A percentile compares a stretch with the other conserved stretches of the same genome.
Conservation (phyloP, 139 green algal genomes). For the Diplosphaera chodatii region DNA sequence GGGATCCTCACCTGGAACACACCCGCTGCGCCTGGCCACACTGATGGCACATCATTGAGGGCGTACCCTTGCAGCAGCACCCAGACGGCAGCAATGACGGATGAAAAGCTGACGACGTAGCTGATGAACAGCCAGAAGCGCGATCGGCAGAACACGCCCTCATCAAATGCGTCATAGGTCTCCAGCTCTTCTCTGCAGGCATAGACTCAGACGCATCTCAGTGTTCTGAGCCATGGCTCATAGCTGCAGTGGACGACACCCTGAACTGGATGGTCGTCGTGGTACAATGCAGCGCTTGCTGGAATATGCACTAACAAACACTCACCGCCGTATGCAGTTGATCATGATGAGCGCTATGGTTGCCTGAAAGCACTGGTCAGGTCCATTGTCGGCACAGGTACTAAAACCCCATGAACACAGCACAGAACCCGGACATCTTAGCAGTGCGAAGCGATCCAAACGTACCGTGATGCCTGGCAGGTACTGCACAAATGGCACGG, state of each 20-base stretch:
- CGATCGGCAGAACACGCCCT: slow-evolving; percentile 41
- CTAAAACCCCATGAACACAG: too few species aligned
- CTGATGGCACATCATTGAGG: slow-evolving; percentile 1
- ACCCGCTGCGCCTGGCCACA: slow-evolving; percentile 19
- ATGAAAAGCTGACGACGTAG: slow-evolving; percentile 69
- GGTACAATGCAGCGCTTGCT: too few species aligned
- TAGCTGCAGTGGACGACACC: too few species aligned
- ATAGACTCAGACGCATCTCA: too few species aligned
- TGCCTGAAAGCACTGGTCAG: too few species aligned
- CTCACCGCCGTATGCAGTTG: slow-evolving; percentile 65
- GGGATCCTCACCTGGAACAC: slow-evolving; percentile 10
- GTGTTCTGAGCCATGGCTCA: too few species aligned
- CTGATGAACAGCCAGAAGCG: slow-evolving; percentile 83
- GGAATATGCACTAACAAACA: too few species aligned
- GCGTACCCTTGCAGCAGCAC: slow-evolving; percentile 70
- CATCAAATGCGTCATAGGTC: slow-evolving; percentile 27
- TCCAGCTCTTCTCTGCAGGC: slow-evolving; percentile 65
- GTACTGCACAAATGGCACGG: slow-evolving; percentile 53
- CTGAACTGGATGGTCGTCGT: too few species aligned
- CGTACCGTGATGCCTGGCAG: slow-evolving; percentile 60
- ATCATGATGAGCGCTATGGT: slow-evolving; percentile 86
- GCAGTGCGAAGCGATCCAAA: too few species aligned
- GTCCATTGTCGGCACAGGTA: too few species aligned
- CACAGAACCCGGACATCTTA: too few species aligned
- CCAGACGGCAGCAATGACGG: slow-evolving; percentile 54